Base-by-base conservation (phyloP, 768 basidiomycete genomes). In the Phylloporus scabripes region DNA sequence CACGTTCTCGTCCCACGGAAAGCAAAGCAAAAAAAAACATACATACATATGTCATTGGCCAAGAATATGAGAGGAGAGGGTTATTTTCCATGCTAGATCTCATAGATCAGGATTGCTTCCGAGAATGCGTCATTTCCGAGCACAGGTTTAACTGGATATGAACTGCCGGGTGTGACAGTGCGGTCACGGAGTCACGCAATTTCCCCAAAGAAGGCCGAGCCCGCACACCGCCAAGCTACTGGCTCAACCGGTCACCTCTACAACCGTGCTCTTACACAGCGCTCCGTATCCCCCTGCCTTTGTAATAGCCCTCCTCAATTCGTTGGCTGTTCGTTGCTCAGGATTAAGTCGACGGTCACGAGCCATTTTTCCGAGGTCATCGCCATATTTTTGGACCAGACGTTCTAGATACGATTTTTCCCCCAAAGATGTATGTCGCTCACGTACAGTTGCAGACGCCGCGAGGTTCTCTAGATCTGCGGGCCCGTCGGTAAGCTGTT, bases 321-420 rank as follows among this genome's bases (percentile, higher is more conserved):
- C 82, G 15, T 89, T 93, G 28, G 73, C 77, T 2, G 92, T 96
- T 61, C 85, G 79, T 71, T 98, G 95, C 66, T 83, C 84, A 14
- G 78, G 69, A 65, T 98, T 97, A 50, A 87, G 65, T 67, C 75
- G 84, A 50, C 81, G 71, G 70, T 98, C 94, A 56, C 74, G 72
- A 10, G 82, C 80, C 93, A 96, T 97, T 42, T 68, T 73, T 24
- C 79, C 76, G 20, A 84, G 69, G 69, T 97, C 84, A 26, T 74
- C 70, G 1, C 84, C 87, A 68, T 97, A 73, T 65, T 78, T 84
- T 36, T 67, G 66, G 11, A 89, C 79, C 24, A 98, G 75, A 37
- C 76, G 70, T 49, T 70, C 65, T 37, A 98, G 72, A 66, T 85
- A 88, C 39, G 67, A 69, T 49, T 74, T 65, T 69, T 97, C 92